Evolutionary conservation across 495 filamentous ascomycete genomes (phyloP), one percentile per base, ranked within the genome.

Genomic region (Chaetomium fimeti): DNA sequence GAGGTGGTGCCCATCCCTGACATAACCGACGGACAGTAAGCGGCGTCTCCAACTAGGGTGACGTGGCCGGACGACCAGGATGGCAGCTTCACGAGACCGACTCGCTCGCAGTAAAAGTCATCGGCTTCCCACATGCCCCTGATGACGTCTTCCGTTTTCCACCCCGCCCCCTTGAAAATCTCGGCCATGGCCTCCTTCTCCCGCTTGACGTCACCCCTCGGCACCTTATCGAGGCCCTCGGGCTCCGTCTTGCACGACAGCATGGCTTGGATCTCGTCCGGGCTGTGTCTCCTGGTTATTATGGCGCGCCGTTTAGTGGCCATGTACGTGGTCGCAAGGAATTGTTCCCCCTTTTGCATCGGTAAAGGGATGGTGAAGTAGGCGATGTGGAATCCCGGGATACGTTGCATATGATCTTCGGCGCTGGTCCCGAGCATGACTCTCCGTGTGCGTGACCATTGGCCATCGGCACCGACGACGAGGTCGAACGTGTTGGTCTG

Each of bases 1-100:
- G 63, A 66, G 5, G 78, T 77, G 0, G 80, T 83, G 7, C 45
- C 83, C 66, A 82, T 74, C 0, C 83, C 82, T 5, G 77, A 71
- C 0, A 60, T 18, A 13, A 76, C 68, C 3, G 75, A 73, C 0
- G 82, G 78, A 61, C 80, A 82, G 57, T 85, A 80, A 4, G 74
- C 84, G 5, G 85, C 79, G 66, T 87, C 84, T 6, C 84, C 85
- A 12, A 86, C 25, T 6, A 86, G 74, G 0, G 75, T 77, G n/a
- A 83, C 74, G 5, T 81, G 76, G 8, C 81, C 80, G 3, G 68
- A 65, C 8, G 71, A 81, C 78, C 78, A 84, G 7, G 66, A 60
- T 18, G 65, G 66, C 18, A 82, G 32, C 57, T 77, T 76, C 27
- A 86, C 76, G 6, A 76, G 73, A 0, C 71, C 72, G 36, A 83